These are phyloP conservation scores for Chalciporus pseudorubinellus DNA, from an alignment of 768 basidiomycete species.

Conservation along the genomic window DNA sequence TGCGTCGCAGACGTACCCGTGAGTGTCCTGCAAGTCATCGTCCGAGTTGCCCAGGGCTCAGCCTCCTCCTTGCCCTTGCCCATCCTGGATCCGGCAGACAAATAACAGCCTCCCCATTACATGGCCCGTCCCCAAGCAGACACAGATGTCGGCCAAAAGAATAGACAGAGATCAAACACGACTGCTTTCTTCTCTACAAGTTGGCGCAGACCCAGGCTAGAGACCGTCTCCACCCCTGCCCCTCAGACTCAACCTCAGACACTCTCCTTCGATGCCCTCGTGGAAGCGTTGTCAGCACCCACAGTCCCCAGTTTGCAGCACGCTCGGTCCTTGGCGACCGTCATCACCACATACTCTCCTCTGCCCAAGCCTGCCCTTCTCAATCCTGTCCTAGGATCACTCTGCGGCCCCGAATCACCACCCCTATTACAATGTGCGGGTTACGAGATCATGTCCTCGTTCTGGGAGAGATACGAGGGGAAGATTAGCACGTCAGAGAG, in stretches of 20 bases:
- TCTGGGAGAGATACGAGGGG: slow-evolving; percentile 58
- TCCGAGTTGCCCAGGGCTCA: neutral
- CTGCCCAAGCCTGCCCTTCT: slow-evolving; percentile 53
- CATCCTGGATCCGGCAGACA: slow-evolving; percentile 7
- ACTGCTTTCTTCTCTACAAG: slow-evolving; percentile 38
- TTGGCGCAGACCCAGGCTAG: slow-evolving; percentile 38
- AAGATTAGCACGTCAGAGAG: slow-evolving; percentile 54
- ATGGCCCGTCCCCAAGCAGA: slow-evolving; percentile 34
- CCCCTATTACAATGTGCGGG: slow-evolving; percentile 61
- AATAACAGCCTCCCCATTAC: slow-evolving; percentile 13
- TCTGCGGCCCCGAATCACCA: slow-evolving; percentile 57
- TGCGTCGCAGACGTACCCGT: slow-evolving; percentile 10
- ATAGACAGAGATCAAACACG: slow-evolving; percentile 43
- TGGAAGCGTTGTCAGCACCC: slow-evolving; percentile 46
- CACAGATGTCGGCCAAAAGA: slow-evolving; percentile 28
- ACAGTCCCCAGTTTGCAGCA: slow-evolving; percentile 64
- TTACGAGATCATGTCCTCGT: slow-evolving; percentile 69
- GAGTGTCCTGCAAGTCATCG: neutral
- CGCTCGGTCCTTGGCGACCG: slow-evolving; percentile 57
- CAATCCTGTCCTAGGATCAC: slow-evolving; percentile 55
- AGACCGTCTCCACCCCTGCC: slow-evolving; percentile 27
- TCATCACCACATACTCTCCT: slow-evolving; percentile 51
- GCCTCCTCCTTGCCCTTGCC: neutral
- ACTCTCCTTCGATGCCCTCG: slow-evolving; percentile 43
- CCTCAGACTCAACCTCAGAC: slow-evolving; percentile 27